These are phyloP conservation scores for Leucogyrophana mollusca DNA, from an alignment of 768 basidiomycete species.

Conservation along the genomic window DNA sequence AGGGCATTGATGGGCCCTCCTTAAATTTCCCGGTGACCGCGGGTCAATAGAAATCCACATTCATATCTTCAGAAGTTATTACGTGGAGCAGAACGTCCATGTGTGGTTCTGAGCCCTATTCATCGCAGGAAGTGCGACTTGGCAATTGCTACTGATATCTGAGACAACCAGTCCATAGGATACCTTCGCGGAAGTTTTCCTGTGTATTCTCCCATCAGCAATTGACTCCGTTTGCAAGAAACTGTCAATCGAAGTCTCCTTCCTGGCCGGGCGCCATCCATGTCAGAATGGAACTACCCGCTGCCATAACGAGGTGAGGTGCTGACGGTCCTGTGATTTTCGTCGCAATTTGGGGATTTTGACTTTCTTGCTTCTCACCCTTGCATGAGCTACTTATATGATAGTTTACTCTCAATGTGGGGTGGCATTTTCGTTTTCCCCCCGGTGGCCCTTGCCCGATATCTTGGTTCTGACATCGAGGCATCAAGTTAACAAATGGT, in stretches of 20 bases:
- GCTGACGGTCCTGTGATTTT: background rate
- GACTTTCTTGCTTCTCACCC: background rate
- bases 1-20: no score
- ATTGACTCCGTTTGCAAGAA: background rate
- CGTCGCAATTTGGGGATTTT: no score
- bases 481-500: slow-evolving; percentile 4
- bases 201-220: background rate
- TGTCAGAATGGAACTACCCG: no score
- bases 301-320: background rate
- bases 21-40: no score
- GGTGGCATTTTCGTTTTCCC: background rate
- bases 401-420: background rate
- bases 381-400: slow-evolving; percentile 3
- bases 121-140: no score
- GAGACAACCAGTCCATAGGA: no score
- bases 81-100: no score
- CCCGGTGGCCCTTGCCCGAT: background rate
- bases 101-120: no score
- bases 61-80: no score
- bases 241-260: background rate
- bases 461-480: background rate
- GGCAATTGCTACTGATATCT: no score
- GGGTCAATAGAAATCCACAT: no score
- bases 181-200: background rate
- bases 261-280: no score